A percentile compares a stretch with the other conserved stretches of the same genome.
Evolutionary conservation across 2,329 filamentous ascomycete genomes (phyloP).

Genomic region (Penicillium freii): DNA sequence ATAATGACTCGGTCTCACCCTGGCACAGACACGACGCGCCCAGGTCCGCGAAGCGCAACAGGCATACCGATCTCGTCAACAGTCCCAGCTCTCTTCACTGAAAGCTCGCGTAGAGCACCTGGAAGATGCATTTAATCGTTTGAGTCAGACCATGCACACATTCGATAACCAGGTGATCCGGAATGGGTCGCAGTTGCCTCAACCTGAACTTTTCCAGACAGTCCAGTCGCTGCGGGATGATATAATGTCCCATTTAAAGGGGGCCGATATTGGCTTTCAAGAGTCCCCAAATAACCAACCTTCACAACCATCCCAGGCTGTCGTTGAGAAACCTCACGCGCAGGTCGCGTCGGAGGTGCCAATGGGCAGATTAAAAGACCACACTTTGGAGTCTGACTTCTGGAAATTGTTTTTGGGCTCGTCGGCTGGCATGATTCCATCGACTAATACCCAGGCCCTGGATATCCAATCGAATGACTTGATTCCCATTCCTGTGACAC

Average conservation of each 20-base stretch:
- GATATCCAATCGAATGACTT: not conserved
- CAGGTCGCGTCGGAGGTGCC: not conserved
- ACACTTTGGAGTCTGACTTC: not conserved
- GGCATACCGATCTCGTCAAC: conserved; percentile 16
- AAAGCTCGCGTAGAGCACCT: conserved; percentile 12
- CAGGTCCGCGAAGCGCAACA: conserved; percentile 18
- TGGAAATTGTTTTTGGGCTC: conserved; percentile 4
- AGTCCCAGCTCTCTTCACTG: conserved; percentile 9
- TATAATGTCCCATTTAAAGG: conserved; percentile 5
- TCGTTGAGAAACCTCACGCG: not conserved
- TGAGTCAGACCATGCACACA: conserved; percentile 6
- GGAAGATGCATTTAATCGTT: conserved; percentile 5
- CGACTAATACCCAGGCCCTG: not conserved
- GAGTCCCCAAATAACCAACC: not conserved
- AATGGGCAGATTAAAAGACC: not conserved
- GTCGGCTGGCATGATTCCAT: not conserved
- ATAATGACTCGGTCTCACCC: not conserved
- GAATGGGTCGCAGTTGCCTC: not conserved
- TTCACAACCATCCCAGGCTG: not conserved
- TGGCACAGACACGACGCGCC: conserved; percentile 4
- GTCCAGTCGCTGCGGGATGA: conserved; percentile 9
- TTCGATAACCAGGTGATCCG: conserved; percentile 7
- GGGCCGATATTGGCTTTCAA: not conserved
- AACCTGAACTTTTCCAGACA: conserved; percentile 3
- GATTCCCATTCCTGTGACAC: not conserved